These are phyloP conservation scores for Cladosporium sp. DNA, from an alignment of 2,329 filamentous ascomycete genomes.

Conservation along the genomic window DNA sequence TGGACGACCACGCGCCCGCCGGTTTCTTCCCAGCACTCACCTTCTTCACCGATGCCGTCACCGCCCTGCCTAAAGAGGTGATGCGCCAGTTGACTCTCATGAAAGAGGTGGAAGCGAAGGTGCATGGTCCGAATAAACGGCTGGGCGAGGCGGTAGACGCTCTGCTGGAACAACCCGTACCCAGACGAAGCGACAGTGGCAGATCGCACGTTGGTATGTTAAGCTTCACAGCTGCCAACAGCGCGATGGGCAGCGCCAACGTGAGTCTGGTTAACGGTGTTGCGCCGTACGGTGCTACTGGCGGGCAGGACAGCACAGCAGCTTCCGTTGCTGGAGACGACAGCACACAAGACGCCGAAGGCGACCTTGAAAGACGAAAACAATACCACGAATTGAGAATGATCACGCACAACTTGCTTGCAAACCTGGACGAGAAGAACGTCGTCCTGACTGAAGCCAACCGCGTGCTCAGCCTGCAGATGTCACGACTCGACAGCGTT, in stretches of 20 bases:
- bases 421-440: constrained; percentile 95
- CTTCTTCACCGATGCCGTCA: constrained; percentile 86
- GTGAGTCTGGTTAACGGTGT: constrained; percentile 42
- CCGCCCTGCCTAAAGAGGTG: constrained; percentile 89
- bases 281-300: constrained; percentile 22
- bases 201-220: constrained; percentile 27
- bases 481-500: constrained; percentile 80
- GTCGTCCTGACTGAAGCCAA: constrained; percentile 93
- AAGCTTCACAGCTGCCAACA: constrained; percentile 43
- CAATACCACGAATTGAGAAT: constrained; percentile 72
- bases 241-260: constrained; percentile 39
- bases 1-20: constrained; percentile 29
- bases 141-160: constrained; percentile 73
- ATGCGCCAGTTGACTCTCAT: constrained; percentile 93
- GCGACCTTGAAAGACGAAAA: constrained; percentile 50
- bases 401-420: constrained; percentile 79
- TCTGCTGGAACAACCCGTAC: constrained; percentile 52
- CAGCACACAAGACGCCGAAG: constrained; percentile 36
- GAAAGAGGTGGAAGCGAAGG: constrained; percentile 97
- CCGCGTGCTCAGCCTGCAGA: constrained; percentile 81
- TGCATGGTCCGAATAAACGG: constrained; percentile 81
- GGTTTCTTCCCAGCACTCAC: constrained; percentile 67
- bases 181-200: constrained; percentile 33
- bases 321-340: constrained; percentile 32
- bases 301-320: constrained; percentile 26